Evolutionary conservation across 345 rosid genomes (phyloP).

Genomic region (Arabidopsis arenosa): DNA sequence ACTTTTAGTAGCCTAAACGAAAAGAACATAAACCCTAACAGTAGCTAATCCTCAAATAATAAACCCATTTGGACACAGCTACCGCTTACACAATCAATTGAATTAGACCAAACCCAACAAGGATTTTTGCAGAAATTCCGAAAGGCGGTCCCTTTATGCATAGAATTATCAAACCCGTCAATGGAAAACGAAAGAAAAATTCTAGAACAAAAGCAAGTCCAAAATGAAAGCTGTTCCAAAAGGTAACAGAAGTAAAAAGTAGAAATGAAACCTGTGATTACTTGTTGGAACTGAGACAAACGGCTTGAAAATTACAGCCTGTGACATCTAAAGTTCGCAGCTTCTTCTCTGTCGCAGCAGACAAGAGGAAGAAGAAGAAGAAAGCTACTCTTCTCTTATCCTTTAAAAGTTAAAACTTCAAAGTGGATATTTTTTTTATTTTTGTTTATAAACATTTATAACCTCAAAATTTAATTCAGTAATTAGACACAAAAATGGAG

Average conservation of each 20-base stretch:
- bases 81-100: conserved; percentile 18
- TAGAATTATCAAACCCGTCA: background rate
- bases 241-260: background rate
- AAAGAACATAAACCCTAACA: conserved; percentile 30
- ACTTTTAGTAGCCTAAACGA: background rate
- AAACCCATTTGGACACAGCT: conserved; percentile 9
- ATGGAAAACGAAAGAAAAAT: background rate
- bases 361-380: conserved; percentile 26
- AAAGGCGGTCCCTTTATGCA: conserved; percentile 3
- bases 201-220: conserved; percentile 20
- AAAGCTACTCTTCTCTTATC: conserved; percentile 34
- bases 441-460: background rate
- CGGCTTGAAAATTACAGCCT: conserved; percentile 45
- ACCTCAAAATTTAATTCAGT: conserved; percentile 1
- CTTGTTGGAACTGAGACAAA: conserved; percentile 48
- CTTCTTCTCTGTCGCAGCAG: conserved; percentile 28
- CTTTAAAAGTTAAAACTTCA: conserved; percentile 2
- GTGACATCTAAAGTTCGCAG: conserved; percentile 44
- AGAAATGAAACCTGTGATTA: conserved; percentile 44
- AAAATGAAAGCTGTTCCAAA: conserved; percentile 9
- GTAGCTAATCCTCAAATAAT: background rate
- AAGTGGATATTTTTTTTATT: conserved; percentile 11
- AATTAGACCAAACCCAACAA: conserved; percentile 17
- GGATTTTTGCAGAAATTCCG: background rate
- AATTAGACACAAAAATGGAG: background rate